Evolutionary conservation across 2,329 filamentous ascomycete species (phyloP), one percentile per base, ranked within the genome.

Genomic region (Chaetomium globosum): DNA sequence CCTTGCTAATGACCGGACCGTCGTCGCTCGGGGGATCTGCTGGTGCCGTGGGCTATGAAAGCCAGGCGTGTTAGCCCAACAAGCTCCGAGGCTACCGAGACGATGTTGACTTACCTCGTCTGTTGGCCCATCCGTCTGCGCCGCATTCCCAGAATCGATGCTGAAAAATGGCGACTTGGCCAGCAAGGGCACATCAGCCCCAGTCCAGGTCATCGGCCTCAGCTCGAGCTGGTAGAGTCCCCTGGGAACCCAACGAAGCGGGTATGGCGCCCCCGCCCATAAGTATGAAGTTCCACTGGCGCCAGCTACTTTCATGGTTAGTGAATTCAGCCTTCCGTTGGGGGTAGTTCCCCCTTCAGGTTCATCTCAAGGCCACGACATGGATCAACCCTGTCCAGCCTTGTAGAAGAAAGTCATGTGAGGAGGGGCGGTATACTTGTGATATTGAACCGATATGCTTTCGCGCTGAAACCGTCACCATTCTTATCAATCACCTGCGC

Each of bases 141-240:
- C 26, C 30, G 4, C 48, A 6, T 16, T 28, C 16, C n/a, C 53
- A 28, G 61, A 16, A 4, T 67, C 64, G 31, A 72, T 65, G 46
- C 6, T 64, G 28, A 74, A 74, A 31, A 70, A 71, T 0, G 70
- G 58, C 31, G 72, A 74, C 59, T 62, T 68, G 10, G 70, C 72
- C 56, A 74, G 39, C 53, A 74, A 10, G 0, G 70, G 67, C 23
- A 64, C 49, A 1, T 65, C 64, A 4, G 56, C 57, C 6, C 64
- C 64, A 12, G 61, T 57, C 58, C 64, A 66, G 26, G 58, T 63
- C 46, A 66, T 67, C 26, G 69, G 63, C 31, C 65, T 62, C 30
- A 74, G 59, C 59, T 74, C 72, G 23, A 75, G 64, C 62, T 73
- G 68, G 28, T 74, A 75, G 51, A 74, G 55, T 5, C 72, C 74